Base-by-base conservation (phyloP, 768 basidiomycete genomes). In the Collybiopsis luxurians region DNA sequence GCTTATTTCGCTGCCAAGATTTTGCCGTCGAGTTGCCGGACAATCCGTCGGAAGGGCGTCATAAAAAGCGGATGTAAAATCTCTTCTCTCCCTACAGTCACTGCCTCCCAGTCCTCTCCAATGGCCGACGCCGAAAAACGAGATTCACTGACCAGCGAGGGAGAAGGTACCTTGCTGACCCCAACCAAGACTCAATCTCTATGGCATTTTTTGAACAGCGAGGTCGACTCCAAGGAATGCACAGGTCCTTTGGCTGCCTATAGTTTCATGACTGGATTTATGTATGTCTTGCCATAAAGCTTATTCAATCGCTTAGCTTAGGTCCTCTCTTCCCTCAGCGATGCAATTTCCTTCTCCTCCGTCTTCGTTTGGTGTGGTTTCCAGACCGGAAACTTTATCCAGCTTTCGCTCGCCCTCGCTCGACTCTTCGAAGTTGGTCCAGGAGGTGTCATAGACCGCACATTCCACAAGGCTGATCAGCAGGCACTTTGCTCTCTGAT, bases 301-400 rank as follows among this genome's bases (percentile, higher is more conserved):
- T n/a, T n/a, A n/a, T n/a, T n/a, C n/a, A n/a, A n/a, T n/a, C n/a
- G n/a, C n/a, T n/a, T n/a, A n/a, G n/a, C n/a, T n/a, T 49, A 38
- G 34, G 38, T 19, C 40, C 43, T 55, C 48, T 21, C 11, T 21
- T 55, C 19, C 40, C 46, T 30, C 59, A 91, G 89, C 13, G 86
- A 89, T 63, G 81, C 82, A 1, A 75, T 92, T 27, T 84, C 83
- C 2, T 92, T 92, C 73, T 83, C 88, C 43, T 87, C 91, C 2
- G 75, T 90, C 46, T 92, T 85, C 68, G 83, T 92, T 12, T 93
- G 91, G 89, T 89, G 86, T 68, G 90, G 86, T 13, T 92, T 92
- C 70, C 90, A 92, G 69, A 92, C 90, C 0, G 90, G 88, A 51
- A 90, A 90, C 66, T 83, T 83, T 61, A 77, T 83, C 10, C 86